Evolutionary conservation across 192 early-diverging fungal species (phyloP), one percentile per base, ranked within the genome.

Genomic region (Linnemannia schmuckeri): DNA sequence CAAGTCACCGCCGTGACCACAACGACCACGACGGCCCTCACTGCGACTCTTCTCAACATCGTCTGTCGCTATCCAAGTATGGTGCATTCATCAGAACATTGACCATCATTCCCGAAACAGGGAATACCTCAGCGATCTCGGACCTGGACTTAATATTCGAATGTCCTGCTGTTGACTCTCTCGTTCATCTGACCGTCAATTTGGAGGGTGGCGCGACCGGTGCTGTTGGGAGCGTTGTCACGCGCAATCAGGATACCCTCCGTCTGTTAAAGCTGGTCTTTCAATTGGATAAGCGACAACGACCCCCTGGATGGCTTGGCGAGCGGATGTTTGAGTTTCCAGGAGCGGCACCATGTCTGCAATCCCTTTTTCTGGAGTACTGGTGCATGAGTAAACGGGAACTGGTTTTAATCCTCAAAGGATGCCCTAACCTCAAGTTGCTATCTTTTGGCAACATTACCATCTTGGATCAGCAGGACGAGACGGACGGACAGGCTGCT

Each of bases 361-460:
- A 76, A 0, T 72, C 83, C 0, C 37, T 85, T 0, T 80, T 33
- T 72, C 42, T 85, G 49, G 78, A 85, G 30, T 63, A 76, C 4
- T 85, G 83, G 74, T 44, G 20, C 20, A 38, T 85, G 66, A 72
- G 78, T 0, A 27, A 55, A 47, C 33, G 66, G 20, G 63, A 80
- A 18, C 69, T 85, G 41, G n/a, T 79, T 13, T 20, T 20, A 20
- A 70, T 77, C 40, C 49, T 85, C 38, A 80, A 44, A 33, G 83
- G 63, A 13, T 85, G 83, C 55, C 83, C 78, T 0, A 40, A 6
- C 3, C 37, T 85, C 24, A 75, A 76, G 74, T 27, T 63, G 4
- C 47, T 85, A 3, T 76, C 83, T 10, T 42, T 85, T 2, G 30
- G 24, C 12, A 57, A 74, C 24, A 75, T 74, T 2, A 35, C 66